Base-by-base conservation (phyloP, 169 alveolate species). In the Cryptosporidium xiaoi region DNA sequence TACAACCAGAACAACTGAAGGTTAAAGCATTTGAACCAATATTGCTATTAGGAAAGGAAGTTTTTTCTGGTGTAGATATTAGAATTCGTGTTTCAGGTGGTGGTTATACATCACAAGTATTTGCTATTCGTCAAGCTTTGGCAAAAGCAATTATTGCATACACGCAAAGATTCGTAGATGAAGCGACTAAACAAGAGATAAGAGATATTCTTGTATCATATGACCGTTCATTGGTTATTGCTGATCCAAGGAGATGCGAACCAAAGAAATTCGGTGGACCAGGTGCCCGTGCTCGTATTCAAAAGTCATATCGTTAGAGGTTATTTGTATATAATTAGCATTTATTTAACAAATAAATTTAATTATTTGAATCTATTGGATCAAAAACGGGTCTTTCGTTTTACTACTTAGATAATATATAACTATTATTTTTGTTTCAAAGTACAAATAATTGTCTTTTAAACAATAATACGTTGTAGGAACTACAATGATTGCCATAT, bases 181-280 rank as follows among this genome's bases (percentile, higher is more conserved):
- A 97, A 93, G 96, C 97, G 40, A 92, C 98, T 65, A 97, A 97
- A 93, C 95, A 94, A 91, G 97, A 96, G 92, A 91, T 97, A 64
- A 95, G 92, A 90, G 99, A 97, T 92, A 93, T 94, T 66, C 95
- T 98, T 62, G 95, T 97, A 91, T 96, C 98, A 92, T 98, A 97
- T 94, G 99, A 98, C 93, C 97, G 99, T 91, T 95, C 98, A 82
- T 95, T 98, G 84, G 94, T 98, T 84, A 99, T 98, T 65, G 99
- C 99, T 67, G 99, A 98, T 91, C 98, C 99, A 83, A 98, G 99
- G 91, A 96, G 99, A 91, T 95, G 99, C 91, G 99, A 98, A 92
- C 99, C 99, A 71, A 98, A 98, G 98, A 98, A 98, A 93, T 98
- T 95, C 92, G 99, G 99, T 51, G 99, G 99, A 91, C 95, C 94